These are phyloP conservation scores for Ambrosiella beaveri DNA, from an alignment of 2,329 filamentous ascomycete genomes.

Conservation along the genomic window DNA sequence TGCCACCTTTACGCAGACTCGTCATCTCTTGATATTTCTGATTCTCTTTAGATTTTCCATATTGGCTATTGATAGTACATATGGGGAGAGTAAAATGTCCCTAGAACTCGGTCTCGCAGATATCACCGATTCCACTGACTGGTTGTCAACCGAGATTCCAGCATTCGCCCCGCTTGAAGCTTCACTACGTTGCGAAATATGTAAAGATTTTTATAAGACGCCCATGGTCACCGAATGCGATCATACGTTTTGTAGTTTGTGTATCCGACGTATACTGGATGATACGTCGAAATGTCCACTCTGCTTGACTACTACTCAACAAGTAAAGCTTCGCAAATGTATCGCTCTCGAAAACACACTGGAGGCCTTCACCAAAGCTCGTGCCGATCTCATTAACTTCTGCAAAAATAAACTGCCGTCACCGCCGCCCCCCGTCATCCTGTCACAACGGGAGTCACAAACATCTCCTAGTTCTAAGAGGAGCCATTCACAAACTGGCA, in stretches of 20 bases:
- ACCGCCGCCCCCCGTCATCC: constrained; percentile 48
- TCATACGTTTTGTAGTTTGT: constrained; percentile 93
- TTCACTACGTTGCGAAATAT: constrained; percentile 83
- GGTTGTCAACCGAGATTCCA: constrained; percentile 53
- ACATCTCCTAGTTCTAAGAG: constrained; percentile 8
- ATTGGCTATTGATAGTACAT: not conserved
- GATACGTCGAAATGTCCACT: constrained; percentile 75
- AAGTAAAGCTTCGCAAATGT: constrained; percentile 69
- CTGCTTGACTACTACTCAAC: constrained; percentile 64
- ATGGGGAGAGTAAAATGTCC: too few relatives aligned
- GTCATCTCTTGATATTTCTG: not conserved
- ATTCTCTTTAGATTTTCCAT: not conserved
- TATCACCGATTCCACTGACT: constrained; percentile 69
- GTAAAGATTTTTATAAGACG: constrained; percentile 91
- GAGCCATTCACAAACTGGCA: not conserved
- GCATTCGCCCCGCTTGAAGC: constrained; percentile 58
- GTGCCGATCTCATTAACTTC: constrained; percentile 44
- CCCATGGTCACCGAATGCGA: constrained; percentile 90
- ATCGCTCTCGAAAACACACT: constrained; percentile 74
- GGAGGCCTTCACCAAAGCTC: constrained; percentile 52
- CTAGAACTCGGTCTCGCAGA: constrained; percentile 20
- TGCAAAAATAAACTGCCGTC: constrained; percentile 46
- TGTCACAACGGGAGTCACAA: constrained; percentile 37
- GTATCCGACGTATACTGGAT: constrained; percentile 73
- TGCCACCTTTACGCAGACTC: not conserved